Evolutionary conservation across 139 green algal genomes (phyloP).

Genomic region (Dunaliella primolecta): DNA sequence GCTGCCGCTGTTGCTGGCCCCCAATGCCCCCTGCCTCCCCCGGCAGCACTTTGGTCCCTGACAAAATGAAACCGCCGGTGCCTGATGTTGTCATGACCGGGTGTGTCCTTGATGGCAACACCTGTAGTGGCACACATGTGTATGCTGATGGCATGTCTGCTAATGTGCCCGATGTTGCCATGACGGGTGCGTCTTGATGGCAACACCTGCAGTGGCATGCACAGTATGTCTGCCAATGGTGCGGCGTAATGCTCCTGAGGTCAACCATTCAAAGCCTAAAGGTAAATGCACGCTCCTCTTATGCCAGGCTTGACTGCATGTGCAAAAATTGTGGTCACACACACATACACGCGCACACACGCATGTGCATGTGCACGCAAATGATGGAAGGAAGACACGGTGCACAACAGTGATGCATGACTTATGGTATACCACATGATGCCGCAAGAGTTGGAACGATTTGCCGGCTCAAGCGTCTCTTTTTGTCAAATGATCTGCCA

Average conservation of each 20-base stretch:
- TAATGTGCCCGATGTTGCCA: neutral
- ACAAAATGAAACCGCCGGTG: slow-evolving; percentile 80
- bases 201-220: neutral
- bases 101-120: slow-evolving; percentile 78
- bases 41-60: no score
- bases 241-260: no score
- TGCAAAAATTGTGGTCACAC: neutral
- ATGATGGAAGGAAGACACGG: neutral
- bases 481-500: neutral
- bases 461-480: neutral
- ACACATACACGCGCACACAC: neutral
- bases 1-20: no score
- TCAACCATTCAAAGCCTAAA: no score
- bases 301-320: neutral
- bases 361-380: neutral
- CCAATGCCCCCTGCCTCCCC: no score
- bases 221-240: neutral
- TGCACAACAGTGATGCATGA: neutral
- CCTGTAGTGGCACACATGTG: slow-evolving; percentile 39
- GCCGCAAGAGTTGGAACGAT: no score
- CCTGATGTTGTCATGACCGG: slow-evolving; percentile 74
- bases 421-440: no score
- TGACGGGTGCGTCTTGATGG: neutral
- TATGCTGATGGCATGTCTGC: neutral
- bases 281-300: no score